Conservation (phyloP, 176 grass and related monocot species). For the Bothriochloa decipiens region DNA sequence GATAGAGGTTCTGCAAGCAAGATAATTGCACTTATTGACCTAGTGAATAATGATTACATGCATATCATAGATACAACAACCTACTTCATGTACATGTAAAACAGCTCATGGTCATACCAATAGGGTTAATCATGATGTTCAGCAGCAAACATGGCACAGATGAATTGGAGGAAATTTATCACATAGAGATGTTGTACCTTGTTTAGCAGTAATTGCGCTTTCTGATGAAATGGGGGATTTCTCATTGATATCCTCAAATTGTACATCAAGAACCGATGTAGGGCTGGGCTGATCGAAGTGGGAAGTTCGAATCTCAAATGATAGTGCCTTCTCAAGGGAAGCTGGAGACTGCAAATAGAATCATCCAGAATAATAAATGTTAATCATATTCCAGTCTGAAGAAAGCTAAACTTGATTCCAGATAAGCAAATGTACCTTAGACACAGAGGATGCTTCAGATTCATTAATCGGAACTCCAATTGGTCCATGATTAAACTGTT, state of each 20-base stretch:
- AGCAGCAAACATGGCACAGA: slow-evolving; percentile 22
- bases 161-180: neutral
- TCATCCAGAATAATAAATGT: slow-evolving; percentile 21
- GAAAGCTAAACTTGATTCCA: slow-evolving; percentile 19
- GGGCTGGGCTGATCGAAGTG: slow-evolving; percentile 87
- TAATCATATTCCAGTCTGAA: slow-evolving; percentile 11
- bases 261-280: slow-evolving; percentile 86
- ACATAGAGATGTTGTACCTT: slow-evolving; percentile 52
- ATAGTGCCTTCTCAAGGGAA: slow-evolving; percentile 50
- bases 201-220: slow-evolving; percentile 41
- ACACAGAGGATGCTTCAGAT: slow-evolving; percentile 33
- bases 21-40: slow-evolving; percentile 30
- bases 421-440: slow-evolving; percentile 44
- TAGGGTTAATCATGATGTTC: slow-evolving; percentile 31
- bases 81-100: slow-evolving; percentile 21
- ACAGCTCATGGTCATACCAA: slow-evolving; percentile 20
- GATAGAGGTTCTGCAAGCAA: slow-evolving; percentile 63
- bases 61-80: slow-evolving; percentile 30
- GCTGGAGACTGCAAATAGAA: slow-evolving; percentile 45
- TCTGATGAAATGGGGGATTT: slow-evolving; percentile 59
- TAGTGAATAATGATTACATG: slow-evolving; percentile 28
- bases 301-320: slow-evolving; percentile 46
- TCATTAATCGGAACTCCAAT: slow-evolving; percentile 37
- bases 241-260: slow-evolving; percentile 68
- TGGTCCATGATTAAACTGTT: slow-evolving; percentile 25